Percentiles rank a stretch among this genome's conserved stretches.
Conservation (phyloP, 2,329 filamentous ascomycete species). For the Microcyclospora tardicrescens region DNA sequence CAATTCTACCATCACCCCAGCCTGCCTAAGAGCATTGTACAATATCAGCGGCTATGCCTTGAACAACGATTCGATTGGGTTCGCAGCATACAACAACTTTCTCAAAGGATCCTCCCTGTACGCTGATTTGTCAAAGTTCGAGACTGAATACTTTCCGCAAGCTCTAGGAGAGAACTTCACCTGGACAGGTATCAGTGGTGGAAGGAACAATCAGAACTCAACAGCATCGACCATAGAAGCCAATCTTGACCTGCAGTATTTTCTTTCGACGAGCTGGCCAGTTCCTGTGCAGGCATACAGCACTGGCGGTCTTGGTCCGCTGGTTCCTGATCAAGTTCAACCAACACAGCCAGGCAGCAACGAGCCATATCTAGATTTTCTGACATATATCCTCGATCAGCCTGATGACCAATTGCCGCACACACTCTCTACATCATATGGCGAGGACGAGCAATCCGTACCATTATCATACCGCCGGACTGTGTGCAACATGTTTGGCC, state of each 20-base stretch:
- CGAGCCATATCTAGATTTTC: constrained; percentile 53
- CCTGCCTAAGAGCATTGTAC: constrained; percentile 39
- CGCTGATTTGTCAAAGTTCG: constrained; percentile 43
- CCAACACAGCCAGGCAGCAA: constrained; percentile 37
- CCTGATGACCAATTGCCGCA: constrained; percentile 43
- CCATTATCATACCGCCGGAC: constrained; percentile 45
- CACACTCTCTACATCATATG: constrained; percentile 51
- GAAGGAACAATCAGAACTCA: constrained; percentile 33
- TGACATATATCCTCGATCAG: constrained; percentile 45
- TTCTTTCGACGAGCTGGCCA: constrained; percentile 41
- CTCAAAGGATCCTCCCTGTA: constrained; percentile 35
- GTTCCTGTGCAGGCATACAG: constrained; percentile 46
- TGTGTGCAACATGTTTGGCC: constrained; percentile 51
- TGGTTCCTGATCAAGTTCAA: constrained; percentile 34
- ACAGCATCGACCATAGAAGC: constrained; percentile 38
- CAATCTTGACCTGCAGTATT: constrained; percentile 51
- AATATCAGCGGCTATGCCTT: constrained; percentile 20
- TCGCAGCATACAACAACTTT: constrained; percentile 29
- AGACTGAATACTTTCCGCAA: constrained; percentile 38
- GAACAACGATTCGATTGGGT: constrained; percentile 3
- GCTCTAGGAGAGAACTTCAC: constrained; percentile 40
- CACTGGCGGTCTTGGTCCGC: constrained; percentile 39
- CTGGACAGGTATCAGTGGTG: constrained; percentile 43
- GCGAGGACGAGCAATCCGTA: constrained; percentile 51
- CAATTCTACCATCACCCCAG: constrained; percentile 37